These are phyloP conservation scores for Thalassiosira hispida DNA, from an alignment of 352 stramenopile species.

Conservation along the genomic window DNA sequence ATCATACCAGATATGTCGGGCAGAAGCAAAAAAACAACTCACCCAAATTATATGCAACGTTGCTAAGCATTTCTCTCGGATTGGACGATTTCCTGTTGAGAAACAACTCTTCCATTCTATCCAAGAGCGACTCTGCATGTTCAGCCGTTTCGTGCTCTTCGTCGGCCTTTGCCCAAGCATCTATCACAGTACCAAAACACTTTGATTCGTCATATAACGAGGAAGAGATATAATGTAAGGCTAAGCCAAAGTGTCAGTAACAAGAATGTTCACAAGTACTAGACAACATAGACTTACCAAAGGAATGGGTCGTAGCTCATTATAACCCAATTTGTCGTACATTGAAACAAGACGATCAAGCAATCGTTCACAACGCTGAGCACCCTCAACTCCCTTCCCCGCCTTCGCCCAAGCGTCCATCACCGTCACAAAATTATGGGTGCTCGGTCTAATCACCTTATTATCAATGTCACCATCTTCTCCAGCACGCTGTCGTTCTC, in stretches of 20 bases:
- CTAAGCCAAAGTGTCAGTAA: not conserved
- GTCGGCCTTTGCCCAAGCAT: conserved; percentile 53
- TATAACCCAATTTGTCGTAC: conserved; percentile 38
- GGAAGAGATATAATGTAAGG: not conserved
- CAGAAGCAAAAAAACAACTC: conserved; percentile 17
- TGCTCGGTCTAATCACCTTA: conserved; percentile 27
- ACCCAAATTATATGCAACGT: conserved; percentile 53
- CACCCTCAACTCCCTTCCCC: conserved; percentile 41
- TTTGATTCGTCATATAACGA: conserved; percentile 17
- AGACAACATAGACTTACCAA: conserved; percentile 8
- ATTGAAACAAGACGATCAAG: conserved; percentile 37
- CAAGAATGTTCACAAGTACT: not conserved
- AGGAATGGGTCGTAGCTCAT: conserved; percentile 35
- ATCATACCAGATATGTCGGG: not conserved
- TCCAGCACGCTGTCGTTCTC: conserved; percentile 10
- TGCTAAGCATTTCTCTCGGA: conserved; percentile 35
- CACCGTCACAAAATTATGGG: conserved; percentile 43
- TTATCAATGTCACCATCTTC: not conserved
- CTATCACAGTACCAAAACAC: conserved; percentile 54
- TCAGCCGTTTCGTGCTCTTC: conserved; percentile 37
- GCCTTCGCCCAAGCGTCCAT: conserved; percentile 50
- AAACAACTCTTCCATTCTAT: conserved; percentile 46
- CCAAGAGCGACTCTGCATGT: conserved; percentile 40
- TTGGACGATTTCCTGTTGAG: conserved; percentile 32
- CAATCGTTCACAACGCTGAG: conserved; percentile 38